Base-by-base conservation (phyloP, 257 asterid species). In the Knoxia roxburghii region DNA sequence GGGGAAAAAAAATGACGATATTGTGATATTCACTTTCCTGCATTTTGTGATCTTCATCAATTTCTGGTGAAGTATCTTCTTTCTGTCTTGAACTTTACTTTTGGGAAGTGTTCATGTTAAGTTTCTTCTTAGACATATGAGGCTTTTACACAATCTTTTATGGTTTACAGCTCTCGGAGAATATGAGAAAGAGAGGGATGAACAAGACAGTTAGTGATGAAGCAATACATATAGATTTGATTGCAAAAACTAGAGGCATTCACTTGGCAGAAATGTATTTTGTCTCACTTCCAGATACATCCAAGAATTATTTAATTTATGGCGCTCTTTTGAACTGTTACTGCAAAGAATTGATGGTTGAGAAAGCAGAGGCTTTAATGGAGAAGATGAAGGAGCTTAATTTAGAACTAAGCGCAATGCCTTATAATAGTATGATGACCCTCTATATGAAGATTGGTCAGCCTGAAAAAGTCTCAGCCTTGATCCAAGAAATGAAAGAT, bases 331-430 rank as follows among this genome's bases (percentile, higher is more conserved):
- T 93, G 70, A 90, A 93, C 69, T 88, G 95, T 71, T 88, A 90
- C 85, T 93, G 97, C 91, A 86, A 83, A 77, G 83, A 76, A 64
- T 81, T 74, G 52, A 82, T 85, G 96, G 80, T 87, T 35, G 87
- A 86, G 54, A 81, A 88, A 75, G 90, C 95, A 6, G 90, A 86
- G 68, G 76, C 85, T 64, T 67, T 90, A 64, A 72, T 93, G 57
- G 92, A 83, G 65, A 90, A 85, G 76, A 85, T 93, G 99, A 93
- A 93, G 71, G 95, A 90, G 70, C 97, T 90, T 60, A 88, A 82
- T 54, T 68, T 90, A 80, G 85, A 83, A 58, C 67, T 88, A 43
- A 86, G 83, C 69, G 77, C 99, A 58, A 76, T 90, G 95, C 82
- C 97, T 11, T 93, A 90, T 72, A 90, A 93, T 81, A 93, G 96